Evolutionary conservation across 495 filamentous ascomycete genomes (phyloP), one percentile per base, ranked within the genome.

Genomic region (Penicillium canescens): DNA sequence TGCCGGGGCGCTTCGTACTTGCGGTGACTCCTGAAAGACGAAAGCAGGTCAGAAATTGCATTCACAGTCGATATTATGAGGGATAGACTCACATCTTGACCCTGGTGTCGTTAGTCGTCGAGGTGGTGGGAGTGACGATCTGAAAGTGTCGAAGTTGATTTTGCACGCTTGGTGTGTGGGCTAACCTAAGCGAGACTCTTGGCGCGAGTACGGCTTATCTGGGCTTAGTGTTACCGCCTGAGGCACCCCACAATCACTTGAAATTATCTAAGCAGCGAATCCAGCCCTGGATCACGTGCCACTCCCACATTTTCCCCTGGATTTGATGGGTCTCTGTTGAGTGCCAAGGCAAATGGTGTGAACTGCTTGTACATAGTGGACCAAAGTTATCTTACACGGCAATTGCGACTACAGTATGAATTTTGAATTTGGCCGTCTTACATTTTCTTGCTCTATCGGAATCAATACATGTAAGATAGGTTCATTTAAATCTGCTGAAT

Each of bases 1-100:
- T 99, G 95, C 68, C 95, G 90, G 71, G 95, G 95, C 67, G 95
- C 95, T 82, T 90, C 88, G 79, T 82, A 92, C 80, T 92, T 90
- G 77, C 86, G 77, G 79, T 88, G 86, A 77, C 82, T 86, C 84
- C 76, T 79, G 51, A 14, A 60, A 55, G 44, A 52, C 42, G 42
- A 66, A 66, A 35, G 41, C n/a, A 54, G 42, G 57, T 75, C 51
- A 76, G 71, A 59, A 58, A 73, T 71, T 61, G 45, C 26, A 43
- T 61, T 57, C 42, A 47, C 50, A 37, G 47, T 42, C 35, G 41
- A 21, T 10, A 42, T 55, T 23, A 21, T 23, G 47, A n/a, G 33
- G 42, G 49, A 47, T 26, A 42, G 18, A 77, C 75, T 74, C 63
- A 78, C 75, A 78, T 78, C 75, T 75, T 78, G 75, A 75, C 72